Percentiles rank a stretch among this genome's conserved stretches.
Conservation (phyloP, 169 alveolate species). For the Plasmodium vinckei region DNA sequence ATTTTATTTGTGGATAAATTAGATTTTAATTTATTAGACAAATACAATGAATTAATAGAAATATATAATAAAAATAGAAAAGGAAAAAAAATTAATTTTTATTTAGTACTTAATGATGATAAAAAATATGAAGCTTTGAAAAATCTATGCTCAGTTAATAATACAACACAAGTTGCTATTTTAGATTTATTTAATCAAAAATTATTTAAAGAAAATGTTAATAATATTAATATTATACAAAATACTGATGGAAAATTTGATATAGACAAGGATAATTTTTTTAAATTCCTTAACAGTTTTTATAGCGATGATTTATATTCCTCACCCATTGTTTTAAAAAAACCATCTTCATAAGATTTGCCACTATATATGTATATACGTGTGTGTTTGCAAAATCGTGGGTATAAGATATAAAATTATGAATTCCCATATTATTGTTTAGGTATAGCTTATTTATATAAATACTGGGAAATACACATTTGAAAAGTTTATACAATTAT, state of each 20-base stretch:
- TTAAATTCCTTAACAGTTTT: slow-evolving; percentile 45
- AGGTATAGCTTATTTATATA: no score
- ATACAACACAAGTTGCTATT: slow-evolving; percentile 42
- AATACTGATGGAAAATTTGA: slow-evolving; percentile 18
- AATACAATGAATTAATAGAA: slow-evolving; percentile 33
- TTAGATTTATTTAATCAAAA: slow-evolving; percentile 70
- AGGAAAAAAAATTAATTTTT: slow-evolving; percentile 66
- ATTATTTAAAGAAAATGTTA: slow-evolving; percentile 50
- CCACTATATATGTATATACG: neutral
- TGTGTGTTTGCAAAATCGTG: no score
- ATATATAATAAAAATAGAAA: slow-evolving; percentile 65
- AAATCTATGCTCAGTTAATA: slow-evolving; percentile 39
- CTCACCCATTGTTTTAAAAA: slow-evolving; percentile 32
- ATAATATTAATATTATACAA: slow-evolving; percentile 29
- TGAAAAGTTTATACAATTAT: no score
- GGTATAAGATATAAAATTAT: no score
- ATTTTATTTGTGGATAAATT: slow-evolving; percentile 44
- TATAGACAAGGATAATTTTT: slow-evolving; percentile 47
- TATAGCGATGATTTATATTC: slow-evolving; percentile 48
- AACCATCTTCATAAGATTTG: neutral
- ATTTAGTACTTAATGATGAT: slow-evolving; percentile 44
- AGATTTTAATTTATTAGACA: slow-evolving; percentile 42
- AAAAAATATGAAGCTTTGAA: slow-evolving; percentile 67
- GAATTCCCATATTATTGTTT: no score
- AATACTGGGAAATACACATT: no score